These are phyloP conservation scores for Penicillium salamii DNA, from an alignment of 495 filamentous ascomycete genomes.

Conservation along the genomic window DNA sequence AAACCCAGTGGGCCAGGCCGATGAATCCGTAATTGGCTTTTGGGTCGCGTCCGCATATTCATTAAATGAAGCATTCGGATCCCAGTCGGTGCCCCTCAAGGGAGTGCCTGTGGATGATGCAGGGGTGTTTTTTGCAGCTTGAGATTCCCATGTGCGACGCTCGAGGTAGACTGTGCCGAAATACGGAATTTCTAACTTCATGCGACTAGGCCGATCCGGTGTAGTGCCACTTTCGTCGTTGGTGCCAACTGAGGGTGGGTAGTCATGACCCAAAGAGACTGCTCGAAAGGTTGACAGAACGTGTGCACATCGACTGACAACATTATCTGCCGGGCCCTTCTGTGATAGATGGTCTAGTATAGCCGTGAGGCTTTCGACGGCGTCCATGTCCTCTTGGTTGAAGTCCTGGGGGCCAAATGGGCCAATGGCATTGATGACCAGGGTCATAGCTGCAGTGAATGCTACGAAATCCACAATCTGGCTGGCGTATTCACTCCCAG, in stretches of 20 bases:
- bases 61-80: too few species aligned
- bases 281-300: slow-evolving; percentile 5
- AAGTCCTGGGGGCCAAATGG: not conserved
- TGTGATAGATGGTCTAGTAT: slow-evolving; percentile 5
- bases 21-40: too few species aligned
- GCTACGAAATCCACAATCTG: slow-evolving; percentile 51
- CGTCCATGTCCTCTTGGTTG: not conserved
- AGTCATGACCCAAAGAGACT: not conserved
- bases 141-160: not conserved
- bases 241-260: not conserved
- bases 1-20: slow-evolving; percentile 7
- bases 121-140: too few species aligned
- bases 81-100: not conserved
- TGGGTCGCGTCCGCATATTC: too few species aligned
- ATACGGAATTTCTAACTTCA: slow-evolving; percentile 14
- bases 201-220: not conserved
- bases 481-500: slow-evolving; percentile 33
- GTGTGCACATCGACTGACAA: slow-evolving; percentile 7
- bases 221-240: not conserved
- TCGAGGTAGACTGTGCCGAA: slow-evolving; percentile 15
- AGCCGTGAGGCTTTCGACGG: slow-evolving; percentile 5
- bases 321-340: slow-evolving; percentile 1
- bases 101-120: not conserved
- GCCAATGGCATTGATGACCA: slow-evolving; percentile 44
- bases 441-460: slow-evolving; percentile 46